Percentiles rank a stretch among this genome's conserved stretches.
Evolutionary conservation across 371 early-diverging fungal genomes (phyloP).

Genomic region (Rhizopus delemar): DNA sequence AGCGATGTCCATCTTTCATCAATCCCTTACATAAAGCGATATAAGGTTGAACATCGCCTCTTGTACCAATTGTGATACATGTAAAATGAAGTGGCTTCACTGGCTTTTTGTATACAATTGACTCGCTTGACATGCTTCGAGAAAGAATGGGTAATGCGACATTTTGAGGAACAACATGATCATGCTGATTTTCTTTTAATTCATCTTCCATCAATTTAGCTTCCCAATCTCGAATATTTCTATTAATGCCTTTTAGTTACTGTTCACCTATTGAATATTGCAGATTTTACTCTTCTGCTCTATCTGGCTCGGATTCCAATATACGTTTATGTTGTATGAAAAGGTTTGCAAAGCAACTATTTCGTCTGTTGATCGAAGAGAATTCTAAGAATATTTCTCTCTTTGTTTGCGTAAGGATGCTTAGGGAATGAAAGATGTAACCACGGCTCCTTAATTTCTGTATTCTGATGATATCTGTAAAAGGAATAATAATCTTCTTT

Average conservation of each 20-base stretch:
- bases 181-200: slow-evolving; percentile 3
- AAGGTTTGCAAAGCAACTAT: slow-evolving; percentile 45
- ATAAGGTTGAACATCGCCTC: slow-evolving; percentile 88
- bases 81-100: slow-evolving; percentile 70
- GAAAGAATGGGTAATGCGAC: slow-evolving; percentile 26
- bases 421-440: slow-evolving; percentile 28
- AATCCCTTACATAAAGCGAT: slow-evolving; percentile 80
- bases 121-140: slow-evolving; percentile 16
- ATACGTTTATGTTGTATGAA: slow-evolving; percentile 34
- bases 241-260: background rate
- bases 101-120: slow-evolving; percentile 28
- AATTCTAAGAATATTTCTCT: slow-evolving; percentile 47
- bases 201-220: slow-evolving; percentile 32
- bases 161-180: slow-evolving; percentile 14
- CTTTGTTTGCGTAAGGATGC: slow-evolving; percentile 23
- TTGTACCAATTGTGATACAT: slow-evolving; percentile 80
- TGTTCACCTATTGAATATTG: background rate
- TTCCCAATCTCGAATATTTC: slow-evolving; percentile 38
- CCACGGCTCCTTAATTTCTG: slow-evolving; percentile 45
- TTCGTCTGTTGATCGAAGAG: slow-evolving; percentile 40
- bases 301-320: slow-evolving; percentile 20
- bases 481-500: slow-evolving; percentile 47
- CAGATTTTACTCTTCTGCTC: slow-evolving; percentile 19
- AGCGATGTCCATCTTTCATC: slow-evolving; percentile 71
- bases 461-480: slow-evolving; percentile 42